These are phyloP conservation scores for Ceriops tagal DNA, from an alignment of 345 rosid genomes.

Conservation along the genomic window DNA sequence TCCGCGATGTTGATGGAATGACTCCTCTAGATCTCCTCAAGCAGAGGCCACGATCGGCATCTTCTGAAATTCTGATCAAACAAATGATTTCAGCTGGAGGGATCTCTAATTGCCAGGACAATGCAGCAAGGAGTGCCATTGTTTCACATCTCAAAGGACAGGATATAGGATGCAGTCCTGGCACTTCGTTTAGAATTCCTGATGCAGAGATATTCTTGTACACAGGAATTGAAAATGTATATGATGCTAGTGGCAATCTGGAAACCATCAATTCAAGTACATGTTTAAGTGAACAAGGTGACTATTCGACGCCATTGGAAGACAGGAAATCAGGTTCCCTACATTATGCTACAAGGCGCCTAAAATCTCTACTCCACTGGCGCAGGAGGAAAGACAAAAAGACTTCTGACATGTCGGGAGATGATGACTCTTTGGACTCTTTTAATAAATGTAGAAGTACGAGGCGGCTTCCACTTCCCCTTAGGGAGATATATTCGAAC, in stretches of 20 bases:
- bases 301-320: slow-evolving; percentile 18
- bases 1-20: slow-evolving; percentile 62
- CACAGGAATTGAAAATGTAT: slow-evolving; percentile 40
- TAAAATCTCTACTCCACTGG: slow-evolving; percentile 69
- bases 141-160: slow-evolving; percentile 52
- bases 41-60: slow-evolving; percentile 56
- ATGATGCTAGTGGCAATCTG: slow-evolving; percentile 29
- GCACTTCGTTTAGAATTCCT: slow-evolving; percentile 72
- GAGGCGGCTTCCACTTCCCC: slow-evolving; percentile 49
- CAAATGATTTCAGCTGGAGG: slow-evolving; percentile 82
- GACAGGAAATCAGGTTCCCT: slow-evolving; percentile 30
- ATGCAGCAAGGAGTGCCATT: slow-evolving; percentile 32
- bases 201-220: slow-evolving; percentile 85
- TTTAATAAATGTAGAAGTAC: slow-evolving; percentile 19
- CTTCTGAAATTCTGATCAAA: slow-evolving; percentile 74
- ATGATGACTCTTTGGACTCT: slow-evolving; percentile 27
- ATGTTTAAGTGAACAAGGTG: slow-evolving; percentile 46
- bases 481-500: slow-evolving; percentile 57
- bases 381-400: slow-evolving; percentile 45
- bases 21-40: slow-evolving; percentile 79
- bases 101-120: slow-evolving; percentile 42
- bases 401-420: slow-evolving; percentile 23
- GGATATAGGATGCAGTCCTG: slow-evolving; percentile 68
- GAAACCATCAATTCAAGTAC: slow-evolving; percentile 36
- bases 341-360: slow-evolving; percentile 44